phyloP scores from a whole-genome alignment of 2,329 filamentous ascomycete genomes.

The Diaporthe vexans region DNA sequence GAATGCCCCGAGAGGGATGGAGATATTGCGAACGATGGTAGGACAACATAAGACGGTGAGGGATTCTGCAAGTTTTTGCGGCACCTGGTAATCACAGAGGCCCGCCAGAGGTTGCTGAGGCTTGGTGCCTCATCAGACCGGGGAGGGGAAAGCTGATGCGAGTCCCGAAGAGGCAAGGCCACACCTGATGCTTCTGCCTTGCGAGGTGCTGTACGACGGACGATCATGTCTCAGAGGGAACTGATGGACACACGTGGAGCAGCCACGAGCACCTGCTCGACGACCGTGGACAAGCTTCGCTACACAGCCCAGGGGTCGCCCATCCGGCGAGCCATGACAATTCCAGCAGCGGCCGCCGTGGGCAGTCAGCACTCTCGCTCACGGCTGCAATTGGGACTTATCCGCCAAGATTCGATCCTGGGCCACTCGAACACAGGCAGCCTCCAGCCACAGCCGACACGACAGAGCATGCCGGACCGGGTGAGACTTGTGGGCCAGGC shows the following conservation, averaged over 20 bases:
- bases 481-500: conserved; percentile 18
- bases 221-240: conserved; percentile 3
- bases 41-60: conserved; percentile 31
- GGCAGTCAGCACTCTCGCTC: conserved; percentile 1
- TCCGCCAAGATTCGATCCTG: not conserved
- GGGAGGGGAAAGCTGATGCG: conserved; percentile 9
- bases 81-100: not conserved
- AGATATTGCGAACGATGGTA: not conserved
- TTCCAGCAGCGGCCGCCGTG: conserved; percentile 28
- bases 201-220: not conserved
- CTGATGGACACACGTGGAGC: conserved; percentile 23
- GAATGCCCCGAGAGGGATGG: conserved; percentile 14
- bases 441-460: not conserved
- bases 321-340: not conserved
- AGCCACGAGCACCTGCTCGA: not conserved
- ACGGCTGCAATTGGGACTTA: not conserved
- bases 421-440: not conserved
- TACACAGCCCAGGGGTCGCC: not conserved
- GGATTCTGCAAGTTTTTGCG: conserved; percentile 19
- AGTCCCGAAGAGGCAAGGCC: conserved; percentile 2
- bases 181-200: not conserved
- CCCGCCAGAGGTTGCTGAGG: not conserved
- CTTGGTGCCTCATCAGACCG: conserved; percentile 17
- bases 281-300: not conserved
- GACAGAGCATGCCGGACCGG: conserved; percentile 22